phyloP scores from a whole-genome alignment of 495 filamentous ascomycete genomes.

The Penicillium parvum region DNA sequence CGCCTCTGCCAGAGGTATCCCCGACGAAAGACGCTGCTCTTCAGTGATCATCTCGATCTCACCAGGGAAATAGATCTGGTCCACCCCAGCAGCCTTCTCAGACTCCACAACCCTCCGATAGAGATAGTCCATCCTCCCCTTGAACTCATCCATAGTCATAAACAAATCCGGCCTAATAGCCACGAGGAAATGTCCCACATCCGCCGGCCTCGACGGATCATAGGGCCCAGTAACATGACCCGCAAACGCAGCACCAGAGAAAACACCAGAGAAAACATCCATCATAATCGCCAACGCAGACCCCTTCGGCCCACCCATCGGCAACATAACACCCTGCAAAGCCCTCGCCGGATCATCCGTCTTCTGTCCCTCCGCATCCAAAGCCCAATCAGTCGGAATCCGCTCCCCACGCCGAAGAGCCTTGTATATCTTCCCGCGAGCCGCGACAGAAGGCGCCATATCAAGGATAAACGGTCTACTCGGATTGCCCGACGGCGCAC shows the following conservation, averaged over 20 bases:
- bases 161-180: conserved; percentile 76
- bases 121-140: conserved; percentile 63
- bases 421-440: conserved; percentile 73
- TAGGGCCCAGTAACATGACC: conserved; percentile 69
- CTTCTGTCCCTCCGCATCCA: conserved; percentile 62
- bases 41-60: conserved; percentile 66
- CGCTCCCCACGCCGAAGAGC: conserved; percentile 65
- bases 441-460: conserved; percentile 72
- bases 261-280: conserved; percentile 77
- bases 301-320: conserved; percentile 77
- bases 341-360: conserved; percentile 65
- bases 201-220: conserved; percentile 60
- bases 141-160: conserved; percentile 65
- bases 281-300: conserved; percentile 72
- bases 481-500: conserved; percentile 57
- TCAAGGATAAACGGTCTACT: conserved; percentile 62
- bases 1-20: conserved; percentile 61
- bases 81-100: conserved; percentile 65
- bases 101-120: conserved; percentile 59
- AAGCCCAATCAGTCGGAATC: conserved; percentile 70
- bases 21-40: conserved; percentile 49
- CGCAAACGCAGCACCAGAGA: conserved; percentile 67
- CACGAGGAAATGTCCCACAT: conserved; percentile 74
- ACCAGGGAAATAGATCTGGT: conserved; percentile 73
- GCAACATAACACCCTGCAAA: conserved; percentile 68